Percentiles rank a stretch among this genome's conserved stretches.
phyloP scores from a whole-genome alignment of 1,284 basidiomycete genomes.

The Wolfiporia cocos region DNA sequence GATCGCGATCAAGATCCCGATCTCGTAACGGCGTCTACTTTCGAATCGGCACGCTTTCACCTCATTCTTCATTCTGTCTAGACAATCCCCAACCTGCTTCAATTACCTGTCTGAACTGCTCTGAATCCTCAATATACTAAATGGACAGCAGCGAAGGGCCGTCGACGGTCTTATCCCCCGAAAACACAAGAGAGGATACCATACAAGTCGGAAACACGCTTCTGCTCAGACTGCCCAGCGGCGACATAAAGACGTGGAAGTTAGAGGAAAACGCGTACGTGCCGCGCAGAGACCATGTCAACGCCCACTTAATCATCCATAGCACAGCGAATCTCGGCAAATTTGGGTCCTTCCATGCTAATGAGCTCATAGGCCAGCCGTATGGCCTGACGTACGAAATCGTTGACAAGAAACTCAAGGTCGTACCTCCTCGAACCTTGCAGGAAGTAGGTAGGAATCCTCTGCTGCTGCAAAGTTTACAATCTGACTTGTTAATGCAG shows the following conservation, averaged over 20 bases:
- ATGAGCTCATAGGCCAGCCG: conserved; percentile 64
- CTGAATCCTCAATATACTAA: too few relatives aligned
- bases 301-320: conserved; percentile 12
- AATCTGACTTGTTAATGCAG: conserved; percentile 33
- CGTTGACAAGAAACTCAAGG: conserved; percentile 55
- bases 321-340: conserved; percentile 68
- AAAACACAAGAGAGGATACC: conserved; percentile 17
- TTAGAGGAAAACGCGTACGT: conserved; percentile 61
- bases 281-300: not conserved
- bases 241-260: conserved; percentile 62
- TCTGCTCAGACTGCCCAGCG: conserved; percentile 62
- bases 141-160: conserved; percentile 25
- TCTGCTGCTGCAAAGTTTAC: conserved; percentile 2
- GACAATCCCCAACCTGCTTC: too few relatives aligned
- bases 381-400: conserved; percentile 81
- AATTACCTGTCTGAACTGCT: too few relatives aligned
- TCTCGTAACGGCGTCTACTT: too few relatives aligned
- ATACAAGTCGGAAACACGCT: conserved; percentile 62
- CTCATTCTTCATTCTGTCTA: too few relatives aligned
- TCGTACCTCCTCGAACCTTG: conserved; percentile 55
- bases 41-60: too few relatives aligned
- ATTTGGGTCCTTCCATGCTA: conserved; percentile 66
- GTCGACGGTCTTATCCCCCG: conserved; percentile 6
- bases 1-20: too few relatives aligned
- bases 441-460: conserved; percentile 63